Base-by-base conservation (phyloP, 2,329 filamentous ascomycete species). In the Onygena corvina region DNA sequence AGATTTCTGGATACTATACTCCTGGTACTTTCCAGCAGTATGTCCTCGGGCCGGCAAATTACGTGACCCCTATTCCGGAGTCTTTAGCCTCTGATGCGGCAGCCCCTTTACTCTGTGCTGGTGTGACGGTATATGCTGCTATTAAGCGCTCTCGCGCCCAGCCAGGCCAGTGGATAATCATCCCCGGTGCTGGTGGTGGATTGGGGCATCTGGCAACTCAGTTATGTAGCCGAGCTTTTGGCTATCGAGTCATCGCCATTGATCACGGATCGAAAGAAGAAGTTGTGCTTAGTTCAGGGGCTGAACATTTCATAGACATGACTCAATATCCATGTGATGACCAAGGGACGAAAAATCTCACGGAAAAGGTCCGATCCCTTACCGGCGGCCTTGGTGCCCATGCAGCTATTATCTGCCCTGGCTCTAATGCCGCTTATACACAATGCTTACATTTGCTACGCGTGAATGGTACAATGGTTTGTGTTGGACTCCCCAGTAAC, bases 21-120 rank as follows among this genome's bases (percentile, higher is more conserved):
- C 81, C 81, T 0, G 81, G 81, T 31, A 85, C 81, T n/a, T 85
- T 84, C 61, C 81, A 84, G 60, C 79, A 84, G 65, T 85, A 84
- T 58, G 75, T 75, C 14, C 60, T 82, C 12, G 75, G 73, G 0
- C 77, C 79, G 7, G 80, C 80, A 2, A 74, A 76, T 64, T 84
- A 85, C 61, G 81, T 84, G 1, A 84, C 81, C 0, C 79, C 79
- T 1, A 83, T 85, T 56, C 81, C 81, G 1, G 79, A 81, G 3
- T 65, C 62, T 2, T 64, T 85, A 14, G 63, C 71, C 35, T 79
- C 76, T 7, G 79, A 76, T 46, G 70, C 71, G 20, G 81, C 81
- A 0, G 81, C 81, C 1, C 81, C 80, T 0, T 73, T 84, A 67
- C 72, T 83, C 47, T 84, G 80, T 62, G 80, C 79, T 11, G 81